A percentile compares a stretch with the other conserved stretches of the same genome.
phyloP scores from a whole-genome alignment of 1,284 basidiomycete genomes.

The Coniferiporia sulphurascens region DNA sequence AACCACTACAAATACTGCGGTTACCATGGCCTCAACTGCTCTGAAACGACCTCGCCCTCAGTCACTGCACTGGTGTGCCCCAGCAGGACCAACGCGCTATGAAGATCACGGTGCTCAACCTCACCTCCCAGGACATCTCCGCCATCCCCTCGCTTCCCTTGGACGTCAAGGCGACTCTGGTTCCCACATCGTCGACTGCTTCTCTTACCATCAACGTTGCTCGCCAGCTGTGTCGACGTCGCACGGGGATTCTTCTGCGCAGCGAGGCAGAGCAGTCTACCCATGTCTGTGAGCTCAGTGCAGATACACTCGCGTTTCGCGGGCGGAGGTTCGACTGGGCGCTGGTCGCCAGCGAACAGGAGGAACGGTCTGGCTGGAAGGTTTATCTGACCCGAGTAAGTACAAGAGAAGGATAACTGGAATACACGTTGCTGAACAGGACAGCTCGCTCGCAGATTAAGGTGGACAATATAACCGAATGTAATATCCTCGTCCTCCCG shows the following conservation, averaged over 20 bases:
- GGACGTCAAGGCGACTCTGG: conserved; percentile 7
- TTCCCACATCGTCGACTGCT: background rate
- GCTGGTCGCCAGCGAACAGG: conserved; percentile 2
- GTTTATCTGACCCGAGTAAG: conserved; percentile 8
- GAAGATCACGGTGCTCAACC: conserved; percentile 6
- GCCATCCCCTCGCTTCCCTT: background rate
- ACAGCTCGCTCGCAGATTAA: background rate
- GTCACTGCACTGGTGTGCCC: background rate
- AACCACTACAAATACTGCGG: too few relatives aligned
- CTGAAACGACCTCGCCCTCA: too few relatives aligned
- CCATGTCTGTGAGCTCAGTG: background rate
- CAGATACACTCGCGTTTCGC: background rate
- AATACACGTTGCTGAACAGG: background rate
- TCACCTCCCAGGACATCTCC: conserved; percentile 4
- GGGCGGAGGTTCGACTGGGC: conserved; percentile 4
- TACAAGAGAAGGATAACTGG: background rate
- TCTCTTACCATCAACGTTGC: background rate
- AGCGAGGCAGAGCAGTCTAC: conserved; percentile 3
- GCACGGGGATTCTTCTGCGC: background rate
- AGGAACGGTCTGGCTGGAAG: conserved; percentile 5
- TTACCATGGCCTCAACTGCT: too few relatives aligned
- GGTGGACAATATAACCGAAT: background rate
- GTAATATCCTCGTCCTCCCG: conserved; percentile 46
- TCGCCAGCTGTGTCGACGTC: background rate
- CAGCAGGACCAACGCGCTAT: background rate